Conservation (phyloP, 192 early-diverging fungal species). For the Gorgonomyces haynaldii region DNA sequence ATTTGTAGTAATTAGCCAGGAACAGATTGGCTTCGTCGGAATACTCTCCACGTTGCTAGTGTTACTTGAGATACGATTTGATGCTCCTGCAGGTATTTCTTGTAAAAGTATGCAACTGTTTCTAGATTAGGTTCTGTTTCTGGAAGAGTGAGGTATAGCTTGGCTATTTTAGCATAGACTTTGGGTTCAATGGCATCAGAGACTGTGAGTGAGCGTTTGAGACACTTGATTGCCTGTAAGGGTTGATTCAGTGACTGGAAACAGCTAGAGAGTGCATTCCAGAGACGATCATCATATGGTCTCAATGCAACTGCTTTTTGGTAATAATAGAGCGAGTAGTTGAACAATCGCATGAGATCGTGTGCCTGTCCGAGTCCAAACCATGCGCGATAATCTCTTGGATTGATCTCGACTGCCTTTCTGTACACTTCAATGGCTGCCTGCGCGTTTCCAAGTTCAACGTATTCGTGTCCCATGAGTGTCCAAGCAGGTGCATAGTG, state of each 20-base stretch:
- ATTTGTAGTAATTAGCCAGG: no score
- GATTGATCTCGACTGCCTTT: slow-evolving; percentile 63
- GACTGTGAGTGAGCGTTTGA: slow-evolving; percentile 56
- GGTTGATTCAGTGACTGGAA: slow-evolving; percentile 49
- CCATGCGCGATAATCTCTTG: slow-evolving; percentile 81
- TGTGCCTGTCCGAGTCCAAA: slow-evolving; percentile 84
- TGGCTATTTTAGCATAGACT: slow-evolving; percentile 44
- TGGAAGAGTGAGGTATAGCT: slow-evolving; percentile 29
- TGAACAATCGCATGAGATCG: slow-evolving; percentile 71
- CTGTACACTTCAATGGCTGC: slow-evolving; percentile 85
- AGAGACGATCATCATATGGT: slow-evolving; percentile 78
- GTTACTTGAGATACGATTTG: no score
- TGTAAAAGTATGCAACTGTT: slow-evolving; percentile 17
- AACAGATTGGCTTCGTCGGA: no score
- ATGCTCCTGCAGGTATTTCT: slow-evolving; percentile 14
- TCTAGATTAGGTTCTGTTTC: slow-evolving; percentile 4
- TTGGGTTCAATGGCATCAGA: slow-evolving; percentile 43
- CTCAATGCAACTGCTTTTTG: slow-evolving; percentile 59
- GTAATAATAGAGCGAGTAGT: slow-evolving; percentile 75
- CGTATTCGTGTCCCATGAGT: slow-evolving; percentile 87
- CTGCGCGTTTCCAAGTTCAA: slow-evolving; percentile 80
- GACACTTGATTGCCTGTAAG: slow-evolving; percentile 59
- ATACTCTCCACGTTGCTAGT: no score
- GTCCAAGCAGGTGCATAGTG: slow-evolving; percentile 75
- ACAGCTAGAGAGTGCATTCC: slow-evolving; percentile 64